phyloP scores from a whole-genome alignment of 164 flowering plant genomes.

The Sedum album region DNA sequence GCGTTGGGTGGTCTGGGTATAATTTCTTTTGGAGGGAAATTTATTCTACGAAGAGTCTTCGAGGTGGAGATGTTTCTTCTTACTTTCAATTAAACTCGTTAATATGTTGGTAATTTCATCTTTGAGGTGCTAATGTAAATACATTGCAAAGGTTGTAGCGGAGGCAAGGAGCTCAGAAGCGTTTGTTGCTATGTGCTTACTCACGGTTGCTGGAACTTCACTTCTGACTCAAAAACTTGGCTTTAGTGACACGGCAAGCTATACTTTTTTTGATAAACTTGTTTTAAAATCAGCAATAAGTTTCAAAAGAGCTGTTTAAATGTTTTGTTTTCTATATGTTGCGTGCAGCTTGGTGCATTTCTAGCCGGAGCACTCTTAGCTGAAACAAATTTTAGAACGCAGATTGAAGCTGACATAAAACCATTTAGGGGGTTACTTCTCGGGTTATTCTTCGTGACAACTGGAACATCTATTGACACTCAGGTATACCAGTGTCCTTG shows the following conservation, averaged over 20 bases:
- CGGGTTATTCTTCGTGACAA: conserved; percentile 90
- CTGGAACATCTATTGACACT: conserved; percentile 93
- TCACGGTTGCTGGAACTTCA: conserved; percentile 94
- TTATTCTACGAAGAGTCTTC: conserved; percentile 75
- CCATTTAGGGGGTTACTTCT: conserved; percentile 96
- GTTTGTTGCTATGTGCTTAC: conserved; percentile 90
- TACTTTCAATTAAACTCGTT: not conserved
- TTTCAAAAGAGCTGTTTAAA: not conserved
- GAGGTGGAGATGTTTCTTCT: conserved; percentile 36
- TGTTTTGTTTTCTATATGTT: no score
- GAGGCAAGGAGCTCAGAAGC: conserved; percentile 98
- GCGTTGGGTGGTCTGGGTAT: conserved; percentile 90
- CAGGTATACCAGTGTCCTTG: conserved; percentile 37
- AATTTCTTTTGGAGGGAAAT: conserved; percentile 90
- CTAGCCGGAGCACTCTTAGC: conserved; percentile 90
- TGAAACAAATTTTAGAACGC: conserved; percentile 95
- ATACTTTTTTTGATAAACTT: conserved; percentile 5
- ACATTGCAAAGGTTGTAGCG: conserved; percentile 99
- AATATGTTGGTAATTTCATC: not conserved
- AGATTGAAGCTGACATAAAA: conserved; percentile 97
- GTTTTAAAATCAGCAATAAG: not conserved
- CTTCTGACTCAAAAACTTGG: conserved; percentile 88
- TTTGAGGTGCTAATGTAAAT: no score
- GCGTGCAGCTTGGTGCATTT: conserved; percentile 93
- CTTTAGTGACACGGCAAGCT: conserved; percentile 89